Conservation (phyloP, 2,329 filamentous ascomycete species). For the Rachicladosporium sp. region DNA sequence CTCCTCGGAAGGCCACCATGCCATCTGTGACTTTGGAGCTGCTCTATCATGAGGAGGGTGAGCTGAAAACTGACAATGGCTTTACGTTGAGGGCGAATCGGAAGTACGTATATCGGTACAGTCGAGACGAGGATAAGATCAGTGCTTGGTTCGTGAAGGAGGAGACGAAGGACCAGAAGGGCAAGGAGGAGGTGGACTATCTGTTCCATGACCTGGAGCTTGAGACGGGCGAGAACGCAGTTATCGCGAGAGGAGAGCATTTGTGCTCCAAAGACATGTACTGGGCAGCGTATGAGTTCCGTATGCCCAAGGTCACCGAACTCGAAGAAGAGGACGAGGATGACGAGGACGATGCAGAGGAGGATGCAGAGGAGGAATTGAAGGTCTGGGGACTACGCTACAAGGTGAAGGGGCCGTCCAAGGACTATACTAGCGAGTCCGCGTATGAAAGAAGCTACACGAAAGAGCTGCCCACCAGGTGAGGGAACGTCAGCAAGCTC, state of each 20-base stretch:
- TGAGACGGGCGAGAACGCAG: slow-evolving; percentile 29
- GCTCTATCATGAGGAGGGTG: slow-evolving; percentile 24
- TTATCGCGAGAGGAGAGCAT: slow-evolving; percentile 55
- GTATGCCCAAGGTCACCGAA: slow-evolving; percentile 18
- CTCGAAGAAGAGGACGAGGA: slow-evolving; percentile 7
- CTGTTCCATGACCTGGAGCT: slow-evolving; percentile 67
- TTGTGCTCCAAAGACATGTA: slow-evolving; percentile 62
- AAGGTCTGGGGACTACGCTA: slow-evolving; percentile 25
- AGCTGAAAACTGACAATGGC: slow-evolving; percentile 25
- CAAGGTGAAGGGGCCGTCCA: slow-evolving; percentile 26
- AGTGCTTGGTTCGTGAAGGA: slow-evolving; percentile 66
- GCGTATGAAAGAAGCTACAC: slow-evolving; percentile 18
- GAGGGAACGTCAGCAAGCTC: no score
- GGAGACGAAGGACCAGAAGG: slow-evolving; percentile 38
- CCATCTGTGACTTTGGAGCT: slow-evolving; percentile 19
- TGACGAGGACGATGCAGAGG: slow-evolving; percentile 5
- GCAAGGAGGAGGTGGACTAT: slow-evolving; percentile 46
- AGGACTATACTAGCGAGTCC: slow-evolving; percentile 27
- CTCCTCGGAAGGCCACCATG: slow-evolving; percentile 17
- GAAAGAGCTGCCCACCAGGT: no score
- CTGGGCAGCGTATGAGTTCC: slow-evolving; percentile 57
- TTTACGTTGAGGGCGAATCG: slow-evolving; percentile 47
- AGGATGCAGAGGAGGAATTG: slow-evolving; percentile 8
- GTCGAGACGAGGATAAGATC: slow-evolving; percentile 48
- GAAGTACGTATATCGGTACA: slow-evolving; percentile 63